Conservation (phyloP, 1,284 basidiomycete genomes). For the Chondrostereum purpureum region DNA sequence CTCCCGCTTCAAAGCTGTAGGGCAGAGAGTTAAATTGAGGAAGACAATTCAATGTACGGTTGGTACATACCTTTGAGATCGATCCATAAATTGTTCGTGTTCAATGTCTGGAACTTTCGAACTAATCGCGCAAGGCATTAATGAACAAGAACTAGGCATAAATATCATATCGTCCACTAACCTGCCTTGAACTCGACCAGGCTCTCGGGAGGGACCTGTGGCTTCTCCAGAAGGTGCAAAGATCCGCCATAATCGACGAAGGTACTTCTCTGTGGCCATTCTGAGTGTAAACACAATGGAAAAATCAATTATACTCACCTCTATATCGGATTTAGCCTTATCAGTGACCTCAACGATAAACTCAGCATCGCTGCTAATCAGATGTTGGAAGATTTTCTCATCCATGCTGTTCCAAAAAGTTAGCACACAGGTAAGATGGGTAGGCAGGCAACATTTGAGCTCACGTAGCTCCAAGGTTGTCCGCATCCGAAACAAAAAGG, state of each 20-base stretch:
- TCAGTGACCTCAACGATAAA: constrained; percentile 99
- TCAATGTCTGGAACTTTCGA: constrained; percentile 79
- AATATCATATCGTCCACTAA: constrained; percentile 10
- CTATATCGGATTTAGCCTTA: constrained; percentile 99
- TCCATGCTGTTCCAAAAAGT: constrained; percentile 51
- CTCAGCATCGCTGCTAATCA: constrained; percentile 82
- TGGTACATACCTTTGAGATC: constrained; percentile 53
- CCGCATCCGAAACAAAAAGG: constrained; percentile 98
- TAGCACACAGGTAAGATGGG: background rate
- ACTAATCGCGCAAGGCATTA: constrained; percentile 35
- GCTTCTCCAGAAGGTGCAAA: constrained; percentile 82
- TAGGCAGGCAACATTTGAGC: constrained; percentile 25
- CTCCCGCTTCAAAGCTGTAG: constrained; percentile 71
- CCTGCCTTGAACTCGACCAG: constrained; percentile 86
- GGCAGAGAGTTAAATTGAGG: background rate
- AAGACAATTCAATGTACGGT: background rate
- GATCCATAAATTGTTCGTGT: constrained; percentile 90
- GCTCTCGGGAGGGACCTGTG: constrained; percentile 86
- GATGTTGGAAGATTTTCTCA: constrained; percentile 80
- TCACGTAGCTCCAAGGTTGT: constrained; percentile 96
- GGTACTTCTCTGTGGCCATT: constrained; percentile 66
- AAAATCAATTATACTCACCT: constrained; percentile 32
- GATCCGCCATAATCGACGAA: constrained; percentile 84
- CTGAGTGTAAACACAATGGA: background rate
- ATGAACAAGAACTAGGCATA: constrained; percentile 5